Base-by-base conservation (phyloP, 805 yeast species). In the Danielia reshetovae region DNA sequence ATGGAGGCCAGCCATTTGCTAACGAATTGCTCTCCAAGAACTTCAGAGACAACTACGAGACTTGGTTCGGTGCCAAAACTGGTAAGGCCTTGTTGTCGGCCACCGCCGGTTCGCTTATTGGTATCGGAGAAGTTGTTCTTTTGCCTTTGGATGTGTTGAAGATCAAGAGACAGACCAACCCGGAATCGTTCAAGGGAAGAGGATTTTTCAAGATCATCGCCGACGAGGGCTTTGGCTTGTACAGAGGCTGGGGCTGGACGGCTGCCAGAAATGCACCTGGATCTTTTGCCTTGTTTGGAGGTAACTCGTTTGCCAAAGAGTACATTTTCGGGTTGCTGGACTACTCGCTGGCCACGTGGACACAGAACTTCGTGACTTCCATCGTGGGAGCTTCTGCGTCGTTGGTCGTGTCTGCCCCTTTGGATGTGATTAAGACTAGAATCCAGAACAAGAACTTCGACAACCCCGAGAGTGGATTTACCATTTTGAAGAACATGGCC, bases 191-290 rank as follows among this genome's bases (percentile, higher is more conserved):
- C 77, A 83, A 81, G 65, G 99, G 99, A 51, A 85, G 98, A 71
- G 97, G 98, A 8, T 89, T 93, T 68, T 42, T 89, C 48, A 83
- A 76, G 63, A 86, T 93, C 54, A 59, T 93, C 41, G 56, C 71
- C 36, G 98, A 93, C 58, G 98, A 93, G 68, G 97, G 98, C 13
- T 74, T 87, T 40, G 87, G 93, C 16, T 72, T 93, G 50, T 93
- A 93, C 70, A 76, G 96, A 60, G 99, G 99, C 48, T 89, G 97
- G 95, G 97, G 97, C 39, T 93, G 99, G 99, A 93, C 99, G 40
- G 95, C 95, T 50, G 99, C 99, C 28, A 83, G 99, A 77, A 93
- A 93, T 60, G 97, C 97, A 2, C 99, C 99, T 24, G 99, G 99
- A 40, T 87, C 96, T 2, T 93, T 93, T 57, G 96, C 97, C 12